Percentiles rank a stretch among this genome's conserved stretches.
These are phyloP conservation scores for Pyrenochaeta sp. DNA, from an alignment of 2,329 filamentous ascomycete species.

Conservation along the genomic window DNA sequence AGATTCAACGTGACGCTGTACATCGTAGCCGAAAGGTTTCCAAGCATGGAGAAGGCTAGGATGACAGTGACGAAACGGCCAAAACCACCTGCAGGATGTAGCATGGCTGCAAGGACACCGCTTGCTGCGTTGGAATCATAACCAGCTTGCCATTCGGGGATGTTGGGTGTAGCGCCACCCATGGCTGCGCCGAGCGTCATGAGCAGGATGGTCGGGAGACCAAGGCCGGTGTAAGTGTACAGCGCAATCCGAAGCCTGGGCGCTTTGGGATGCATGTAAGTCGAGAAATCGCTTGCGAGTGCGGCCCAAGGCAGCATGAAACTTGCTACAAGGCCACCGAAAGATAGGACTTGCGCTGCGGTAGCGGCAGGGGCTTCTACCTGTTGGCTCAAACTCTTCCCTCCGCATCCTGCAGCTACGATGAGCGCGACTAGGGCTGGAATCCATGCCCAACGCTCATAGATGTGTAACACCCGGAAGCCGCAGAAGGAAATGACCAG, in stretches of 20 bases:
- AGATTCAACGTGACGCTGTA: slow-evolving; percentile 72
- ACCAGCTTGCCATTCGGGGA: slow-evolving; percentile 62
- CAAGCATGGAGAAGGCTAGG: slow-evolving; percentile 62
- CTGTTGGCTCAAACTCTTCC: slow-evolving; percentile 60
- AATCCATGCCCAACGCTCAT: slow-evolving; percentile 67
- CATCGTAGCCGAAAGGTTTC: slow-evolving; percentile 67
- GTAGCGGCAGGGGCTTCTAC: slow-evolving; percentile 53
- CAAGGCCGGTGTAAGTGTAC: slow-evolving; percentile 66
- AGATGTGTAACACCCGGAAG: slow-evolving; percentile 63
- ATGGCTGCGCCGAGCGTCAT: slow-evolving; percentile 73
- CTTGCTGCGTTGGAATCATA: slow-evolving; percentile 65
- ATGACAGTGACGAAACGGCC: slow-evolving; percentile 69
- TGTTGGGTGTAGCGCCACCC: slow-evolving; percentile 64
- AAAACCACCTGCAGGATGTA: slow-evolving; percentile 65
- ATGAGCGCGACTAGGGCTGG: slow-evolving; percentile 63
- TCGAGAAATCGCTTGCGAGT: slow-evolving; percentile 67
- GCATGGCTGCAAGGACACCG: slow-evolving; percentile 68
- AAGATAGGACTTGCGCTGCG: slow-evolving; percentile 61
- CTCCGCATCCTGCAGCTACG: slow-evolving; percentile 65
- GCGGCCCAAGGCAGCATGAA: slow-evolving; percentile 71
- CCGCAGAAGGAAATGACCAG: slow-evolving; percentile 70
- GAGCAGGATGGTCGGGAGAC: slow-evolving; percentile 64
- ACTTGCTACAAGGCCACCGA: slow-evolving; percentile 68
- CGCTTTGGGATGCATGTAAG: slow-evolving; percentile 66
- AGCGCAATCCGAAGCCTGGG: slow-evolving; percentile 60